Conservation (phyloP, 2,329 filamentous ascomycete species). For the Paraphoma sp. region DNA sequence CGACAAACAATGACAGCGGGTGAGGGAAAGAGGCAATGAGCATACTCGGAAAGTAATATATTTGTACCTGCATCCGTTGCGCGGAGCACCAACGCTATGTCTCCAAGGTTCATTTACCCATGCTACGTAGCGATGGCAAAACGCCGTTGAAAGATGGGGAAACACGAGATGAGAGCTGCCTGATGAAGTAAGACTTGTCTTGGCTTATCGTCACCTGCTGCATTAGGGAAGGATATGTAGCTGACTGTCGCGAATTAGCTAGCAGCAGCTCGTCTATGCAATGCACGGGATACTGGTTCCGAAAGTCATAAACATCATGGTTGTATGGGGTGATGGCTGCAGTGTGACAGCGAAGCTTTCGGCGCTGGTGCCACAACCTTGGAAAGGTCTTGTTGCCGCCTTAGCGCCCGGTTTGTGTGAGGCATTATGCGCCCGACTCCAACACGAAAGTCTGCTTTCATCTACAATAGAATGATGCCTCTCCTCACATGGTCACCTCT, state of each 20-base stretch:
- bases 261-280: not conserved
- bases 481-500: too few relatives aligned
- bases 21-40: not conserved
- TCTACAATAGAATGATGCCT: too few relatives aligned
- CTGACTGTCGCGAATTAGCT: not conserved
- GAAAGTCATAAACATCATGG: not conserved
- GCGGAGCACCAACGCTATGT: not conserved
- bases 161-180: slow-evolving; percentile 1
- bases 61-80: slow-evolving; percentile 1
- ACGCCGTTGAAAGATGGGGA: not conserved
- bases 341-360: not conserved
- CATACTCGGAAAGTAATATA: not conserved
- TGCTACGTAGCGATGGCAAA: slow-evolving; percentile 5
- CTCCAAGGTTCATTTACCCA: not conserved
- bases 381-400: too few relatives aligned
- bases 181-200: slow-evolving; percentile 3
- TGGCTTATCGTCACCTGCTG: slow-evolving; percentile 13
- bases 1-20: not conserved
- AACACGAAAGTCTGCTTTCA: too few relatives aligned
- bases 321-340: not conserved
- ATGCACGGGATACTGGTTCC: not conserved
- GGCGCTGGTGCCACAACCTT: not conserved
- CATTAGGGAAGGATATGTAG: slow-evolving; percentile 2
- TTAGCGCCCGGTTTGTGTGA: too few relatives aligned
- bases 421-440: too few relatives aligned